Base-by-base conservation (phyloP, 768 basidiomycete species). In the Nevesoporus exiguus region DNA sequence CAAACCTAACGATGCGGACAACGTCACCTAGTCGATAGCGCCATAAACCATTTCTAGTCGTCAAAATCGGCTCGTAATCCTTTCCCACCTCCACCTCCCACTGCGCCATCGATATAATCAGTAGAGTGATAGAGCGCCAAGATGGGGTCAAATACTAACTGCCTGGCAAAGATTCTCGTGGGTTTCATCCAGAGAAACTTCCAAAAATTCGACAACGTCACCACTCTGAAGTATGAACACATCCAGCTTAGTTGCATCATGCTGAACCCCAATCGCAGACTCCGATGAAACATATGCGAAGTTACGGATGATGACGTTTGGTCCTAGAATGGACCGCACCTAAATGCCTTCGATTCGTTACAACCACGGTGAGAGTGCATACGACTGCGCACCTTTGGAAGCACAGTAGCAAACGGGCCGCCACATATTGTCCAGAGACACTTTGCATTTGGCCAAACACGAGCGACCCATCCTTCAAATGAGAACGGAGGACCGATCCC, bases 21-120 rank as follows among this genome's bases (percentile, higher is more conserved):
- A 66, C n/a, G 21, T 66, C 65, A 2, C 64, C 58, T 5, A 59
- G 44, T n/a, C n/a, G 55, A 22, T 66, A 64, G 22, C 62, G 55
- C 65, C 65, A 64, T 31, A 66, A 42, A 1, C 65, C 65, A 19
- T 60, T 53, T 29, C 47, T 57, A 2, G 59, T 66, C 19, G 61
- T 66, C 33, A 64, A 19, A 7, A 66, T 41, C 1, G 59, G 48
- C 19, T 66, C 62, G 43, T 67, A 65, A 2, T 44, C 44, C 21
- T 60, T 57, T 5, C 59, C 61, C 3, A 57, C 48, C 24, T 61
- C 43, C 8, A 61, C 49, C n/a, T 60, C 27, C 27, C 27, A 29
- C 27, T 29, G 27, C 27, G 27, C 27, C 27, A 29, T 29, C 27
- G 27, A 4, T 56, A 24, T 17, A 1, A 21, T 62, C 21, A 48